Evolutionary conservation across 176 grass and related monocot species (phyloP).

Genomic region (Oryza meyeriana): DNA sequence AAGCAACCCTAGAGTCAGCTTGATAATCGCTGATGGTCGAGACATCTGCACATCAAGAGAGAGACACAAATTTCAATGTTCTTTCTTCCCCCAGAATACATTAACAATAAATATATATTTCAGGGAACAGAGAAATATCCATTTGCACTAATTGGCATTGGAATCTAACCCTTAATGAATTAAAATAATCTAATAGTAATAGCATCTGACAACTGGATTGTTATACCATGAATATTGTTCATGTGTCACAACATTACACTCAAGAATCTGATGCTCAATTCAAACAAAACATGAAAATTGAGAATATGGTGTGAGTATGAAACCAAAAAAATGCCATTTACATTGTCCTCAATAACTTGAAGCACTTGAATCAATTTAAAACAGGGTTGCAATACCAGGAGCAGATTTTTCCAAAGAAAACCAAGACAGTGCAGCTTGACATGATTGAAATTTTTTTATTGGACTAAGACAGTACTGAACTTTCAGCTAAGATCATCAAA

Average conservation of each 20-base stretch:
- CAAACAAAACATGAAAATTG: constrained; percentile 20
- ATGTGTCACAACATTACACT: neutral
- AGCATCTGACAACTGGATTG: neutral
- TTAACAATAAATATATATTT: neutral
- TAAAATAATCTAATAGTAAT: neutral
- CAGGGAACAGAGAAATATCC: neutral
- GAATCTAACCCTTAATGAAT: constrained; percentile 21
- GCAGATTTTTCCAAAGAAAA: neutral
- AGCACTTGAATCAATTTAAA: neutral
- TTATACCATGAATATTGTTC: neutral
- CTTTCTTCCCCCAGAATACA: neutral
- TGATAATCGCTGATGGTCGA: constrained; percentile 45
- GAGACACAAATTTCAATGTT: constrained; percentile 17
- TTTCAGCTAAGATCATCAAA: constrained; percentile 3
- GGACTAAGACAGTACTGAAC: neutral
- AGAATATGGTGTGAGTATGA: neutral
- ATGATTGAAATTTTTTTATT: constrained; percentile 10
- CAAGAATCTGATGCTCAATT: neutral
- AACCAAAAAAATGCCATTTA: neutral
- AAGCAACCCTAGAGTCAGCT: constrained; percentile 51
- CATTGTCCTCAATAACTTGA: neutral
- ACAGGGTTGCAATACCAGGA: neutral
- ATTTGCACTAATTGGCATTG: neutral
- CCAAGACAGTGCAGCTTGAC: neutral
- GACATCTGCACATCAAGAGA: constrained; percentile 50